Percentiles rank a stretch among this genome's conserved stretches.
Conservation (phyloP, 2,329 filamentous ascomycete genomes). For the Penicillium sp. region DNA sequence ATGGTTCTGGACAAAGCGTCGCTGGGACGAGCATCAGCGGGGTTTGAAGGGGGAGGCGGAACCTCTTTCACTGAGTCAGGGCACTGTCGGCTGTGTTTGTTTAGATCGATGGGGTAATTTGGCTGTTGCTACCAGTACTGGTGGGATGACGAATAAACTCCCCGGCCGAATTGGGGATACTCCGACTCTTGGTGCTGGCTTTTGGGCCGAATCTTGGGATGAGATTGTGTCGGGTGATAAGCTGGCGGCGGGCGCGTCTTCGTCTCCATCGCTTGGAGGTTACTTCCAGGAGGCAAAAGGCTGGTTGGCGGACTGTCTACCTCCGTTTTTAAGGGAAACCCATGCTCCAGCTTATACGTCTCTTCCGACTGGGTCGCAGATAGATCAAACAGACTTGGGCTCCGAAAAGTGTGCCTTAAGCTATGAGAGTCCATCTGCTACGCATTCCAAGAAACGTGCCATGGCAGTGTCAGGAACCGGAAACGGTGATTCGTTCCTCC, state of each 20-base stretch:
- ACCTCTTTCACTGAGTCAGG: slow-evolving; percentile 63
- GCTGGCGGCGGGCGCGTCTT: neutral
- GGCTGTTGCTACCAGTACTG: slow-evolving; percentile 66
- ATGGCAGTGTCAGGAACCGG: slow-evolving; percentile 75
- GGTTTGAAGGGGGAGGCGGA: slow-evolving; percentile 50
- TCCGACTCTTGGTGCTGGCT: slow-evolving; percentile 78
- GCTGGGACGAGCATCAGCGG: slow-evolving; percentile 75
- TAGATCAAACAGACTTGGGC: neutral
- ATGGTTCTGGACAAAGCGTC: slow-evolving; percentile 77
- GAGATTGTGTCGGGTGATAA: slow-evolving; percentile 19
- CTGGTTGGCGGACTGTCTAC: slow-evolving; percentile 19
- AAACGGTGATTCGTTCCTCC: slow-evolving; percentile 85
- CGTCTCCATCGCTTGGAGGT: neutral
- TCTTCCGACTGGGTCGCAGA: slow-evolving; percentile 5
- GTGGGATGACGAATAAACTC: slow-evolving; percentile 85
- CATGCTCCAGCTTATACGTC: slow-evolving; percentile 1
- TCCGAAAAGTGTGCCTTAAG: slow-evolving; percentile 3
- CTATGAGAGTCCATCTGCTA: neutral
- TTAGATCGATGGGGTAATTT: slow-evolving; percentile 74
- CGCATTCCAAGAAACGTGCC: slow-evolving; percentile 32
- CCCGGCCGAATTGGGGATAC: slow-evolving; percentile 85
- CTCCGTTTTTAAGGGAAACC: slow-evolving; percentile 3
- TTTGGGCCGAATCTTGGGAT: slow-evolving; percentile 85
- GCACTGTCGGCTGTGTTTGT: slow-evolving; percentile 80
- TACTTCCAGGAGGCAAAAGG: slow-evolving; percentile 3